phyloP scores from a whole-genome alignment of 495 filamentous ascomycete species.

The Podospora conica region DNA sequence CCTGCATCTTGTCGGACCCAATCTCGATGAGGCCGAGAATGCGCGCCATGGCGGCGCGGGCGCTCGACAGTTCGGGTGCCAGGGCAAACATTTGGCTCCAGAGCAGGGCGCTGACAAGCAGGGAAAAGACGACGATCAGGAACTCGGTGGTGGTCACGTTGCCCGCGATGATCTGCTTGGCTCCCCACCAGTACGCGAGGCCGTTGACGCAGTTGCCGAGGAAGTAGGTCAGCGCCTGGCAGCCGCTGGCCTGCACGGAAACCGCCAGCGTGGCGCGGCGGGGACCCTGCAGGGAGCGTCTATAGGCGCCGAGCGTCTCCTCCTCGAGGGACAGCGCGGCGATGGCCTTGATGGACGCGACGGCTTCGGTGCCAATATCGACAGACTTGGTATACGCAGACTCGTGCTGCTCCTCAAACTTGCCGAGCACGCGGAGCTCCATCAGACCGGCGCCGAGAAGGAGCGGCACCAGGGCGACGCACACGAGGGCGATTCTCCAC shows the following conservation, averaged over 20 bases:
- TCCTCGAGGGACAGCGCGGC: slow-evolving; percentile 54
- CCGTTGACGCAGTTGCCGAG: slow-evolving; percentile 73
- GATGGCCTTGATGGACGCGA: slow-evolving; percentile 78
- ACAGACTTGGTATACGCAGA: slow-evolving; percentile 63
- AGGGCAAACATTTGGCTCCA: slow-evolving; percentile 32
- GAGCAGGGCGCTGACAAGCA: slow-evolving; percentile 29
- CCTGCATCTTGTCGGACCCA: slow-evolving; percentile 13
- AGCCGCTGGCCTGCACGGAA: slow-evolving; percentile 21
- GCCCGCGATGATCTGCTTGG: slow-evolving; percentile 56
- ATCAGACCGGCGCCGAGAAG: slow-evolving; percentile 73
- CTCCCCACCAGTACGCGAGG: slow-evolving; percentile 73
- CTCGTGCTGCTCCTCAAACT: slow-evolving; percentile 65
- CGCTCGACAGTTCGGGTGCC: slow-evolving; percentile 29
- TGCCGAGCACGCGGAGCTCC: slow-evolving; percentile 59
- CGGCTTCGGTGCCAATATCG: slow-evolving; percentile 78
- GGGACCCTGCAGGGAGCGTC: slow-evolving; percentile 13
- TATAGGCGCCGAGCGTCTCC: slow-evolving; percentile 67
- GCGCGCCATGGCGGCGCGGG: slow-evolving; percentile 18
- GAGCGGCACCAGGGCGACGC: slow-evolving; percentile 67
- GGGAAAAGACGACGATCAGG: slow-evolving; percentile 67
- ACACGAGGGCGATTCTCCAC: slow-evolving; percentile 85
- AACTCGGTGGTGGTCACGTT: slow-evolving; percentile 69
- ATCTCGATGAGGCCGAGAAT: slow-evolving; percentile 19
- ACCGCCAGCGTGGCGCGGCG: slow-evolving; percentile 15
- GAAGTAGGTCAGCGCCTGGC: slow-evolving; percentile 72